A percentile compares a stretch with the other conserved stretches of the same genome.
These are phyloP conservation scores for Silybum marianum DNA, from an alignment of 129 eudicot genomes.

Conservation along the genomic window DNA sequence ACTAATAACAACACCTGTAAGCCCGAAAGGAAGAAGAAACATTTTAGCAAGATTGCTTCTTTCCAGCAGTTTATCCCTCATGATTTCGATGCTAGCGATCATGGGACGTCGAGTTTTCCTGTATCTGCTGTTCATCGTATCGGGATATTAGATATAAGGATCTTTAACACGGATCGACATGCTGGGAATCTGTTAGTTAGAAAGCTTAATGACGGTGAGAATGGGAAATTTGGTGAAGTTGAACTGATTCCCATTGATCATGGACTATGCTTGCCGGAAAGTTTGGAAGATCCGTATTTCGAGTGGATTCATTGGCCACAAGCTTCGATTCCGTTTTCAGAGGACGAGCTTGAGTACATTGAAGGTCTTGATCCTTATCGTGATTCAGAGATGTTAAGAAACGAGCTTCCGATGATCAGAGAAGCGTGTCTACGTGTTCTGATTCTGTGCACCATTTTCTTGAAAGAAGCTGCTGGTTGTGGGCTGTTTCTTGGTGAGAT, in stretches of 20 bases:
- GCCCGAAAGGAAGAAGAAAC: slow-evolving; percentile 46
- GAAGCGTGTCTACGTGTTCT: slow-evolving; percentile 91
- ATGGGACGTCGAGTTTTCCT: slow-evolving; percentile 90
- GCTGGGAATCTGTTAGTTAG: slow-evolving; percentile 82
- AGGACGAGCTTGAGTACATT: slow-evolving; percentile 90
- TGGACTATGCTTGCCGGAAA: slow-evolving; percentile 92
- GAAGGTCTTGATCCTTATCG: slow-evolving; percentile 61
- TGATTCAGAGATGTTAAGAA: slow-evolving; percentile 67
- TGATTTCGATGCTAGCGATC: slow-evolving; percentile 96
- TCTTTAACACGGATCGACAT: slow-evolving; percentile 92
- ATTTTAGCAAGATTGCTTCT: slow-evolving; percentile 88
- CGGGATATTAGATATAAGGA: slow-evolving; percentile 88
- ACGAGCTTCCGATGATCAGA: slow-evolving; percentile 88
- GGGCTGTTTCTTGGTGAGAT: slow-evolving; percentile 91
- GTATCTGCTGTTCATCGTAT: slow-evolving; percentile 92
- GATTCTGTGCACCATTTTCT: slow-evolving; percentile 78
- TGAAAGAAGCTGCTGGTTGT: slow-evolving; percentile 70
- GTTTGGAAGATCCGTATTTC: slow-evolving; percentile 89
- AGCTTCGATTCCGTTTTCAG: slow-evolving; percentile 93
- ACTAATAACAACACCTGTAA: slow-evolving; percentile 24
- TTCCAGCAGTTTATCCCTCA: slow-evolving; percentile 79
- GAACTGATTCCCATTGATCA: slow-evolving; percentile 94
- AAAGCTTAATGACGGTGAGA: slow-evolving; percentile 58
- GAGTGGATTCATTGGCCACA: slow-evolving; percentile 99
- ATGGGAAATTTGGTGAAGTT: slow-evolving; percentile 78